Evolutionary conservation across 2,329 filamentous ascomycete species (phyloP).

Genomic region (Cercospora janseana): DNA sequence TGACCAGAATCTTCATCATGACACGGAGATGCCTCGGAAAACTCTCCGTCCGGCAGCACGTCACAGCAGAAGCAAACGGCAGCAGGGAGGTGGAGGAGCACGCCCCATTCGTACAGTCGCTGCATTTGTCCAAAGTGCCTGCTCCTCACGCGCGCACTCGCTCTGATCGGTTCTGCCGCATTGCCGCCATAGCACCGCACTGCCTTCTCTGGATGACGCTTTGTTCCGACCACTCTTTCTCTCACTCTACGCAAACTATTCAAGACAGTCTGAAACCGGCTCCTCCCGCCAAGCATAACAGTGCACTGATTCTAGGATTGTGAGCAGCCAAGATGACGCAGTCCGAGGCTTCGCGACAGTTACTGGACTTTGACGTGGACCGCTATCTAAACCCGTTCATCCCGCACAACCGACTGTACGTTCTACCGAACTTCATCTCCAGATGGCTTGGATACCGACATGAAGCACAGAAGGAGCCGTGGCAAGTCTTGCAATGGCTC

Average conservation of each 20-base stretch:
- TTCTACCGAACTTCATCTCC: constrained; percentile 64
- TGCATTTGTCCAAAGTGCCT: neutral
- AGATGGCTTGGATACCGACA: constrained; percentile 59
- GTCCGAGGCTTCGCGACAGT: constrained; percentile 14
- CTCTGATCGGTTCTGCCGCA: neutral
- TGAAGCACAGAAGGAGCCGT: constrained; percentile 41
- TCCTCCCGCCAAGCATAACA: constrained; percentile 3
- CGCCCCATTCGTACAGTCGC: neutral
- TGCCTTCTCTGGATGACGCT: neutral
- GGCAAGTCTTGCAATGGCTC: constrained; percentile 43
- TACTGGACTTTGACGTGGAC: constrained; percentile 70
- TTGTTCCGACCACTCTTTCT: neutral
- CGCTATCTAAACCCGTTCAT: constrained; percentile 68
- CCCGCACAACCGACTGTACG: constrained; percentile 62
- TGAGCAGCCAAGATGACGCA: neutral
- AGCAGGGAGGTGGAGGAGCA: neutral
- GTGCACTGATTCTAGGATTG: neutral
- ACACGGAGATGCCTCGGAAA: constrained; percentile 10
- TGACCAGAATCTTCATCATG: no score
- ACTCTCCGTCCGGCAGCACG: constrained; percentile 8
- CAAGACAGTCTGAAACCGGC: neutral
- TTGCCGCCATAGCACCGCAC: constrained; percentile 7
- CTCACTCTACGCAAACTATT: neutral
- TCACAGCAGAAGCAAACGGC: constrained; percentile 5
- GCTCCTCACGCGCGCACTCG: neutral